A percentile compares a stretch with the other conserved stretches of the same genome.
Conservation (phyloP, 495 filamentous ascomycete genomes). For the Gamarada debralockiae region DNA sequence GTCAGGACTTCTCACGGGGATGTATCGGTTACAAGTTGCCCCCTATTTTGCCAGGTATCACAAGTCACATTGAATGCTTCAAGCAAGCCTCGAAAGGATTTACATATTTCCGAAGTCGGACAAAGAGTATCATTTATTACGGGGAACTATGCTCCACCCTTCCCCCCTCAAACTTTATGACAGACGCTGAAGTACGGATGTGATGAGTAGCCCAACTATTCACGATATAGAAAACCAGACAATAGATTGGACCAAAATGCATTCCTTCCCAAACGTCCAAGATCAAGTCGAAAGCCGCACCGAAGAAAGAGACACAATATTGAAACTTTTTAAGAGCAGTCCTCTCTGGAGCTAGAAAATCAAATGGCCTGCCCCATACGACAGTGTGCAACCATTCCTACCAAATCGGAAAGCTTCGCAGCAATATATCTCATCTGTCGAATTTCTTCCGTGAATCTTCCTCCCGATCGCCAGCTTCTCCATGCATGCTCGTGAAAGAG, state of each 20-base stretch:
- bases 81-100: neutral
- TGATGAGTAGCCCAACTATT: slow-evolving; percentile 2
- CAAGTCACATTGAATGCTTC: neutral
- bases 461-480: neutral
- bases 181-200: slow-evolving; percentile 22
- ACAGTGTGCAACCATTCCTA: neutral
- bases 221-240: slow-evolving; percentile 1
- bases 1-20: neutral
- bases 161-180: slow-evolving; percentile 8
- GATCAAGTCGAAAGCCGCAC: neutral
- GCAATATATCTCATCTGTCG: slow-evolving; percentile 19
- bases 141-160: slow-evolving; percentile 14
- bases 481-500: slow-evolving; percentile 17
- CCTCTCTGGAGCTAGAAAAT: slow-evolving; percentile 7
- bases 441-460: slow-evolving; percentile 15
- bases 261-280: neutral
- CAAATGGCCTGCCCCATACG: slow-evolving; percentile 3
- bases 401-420: slow-evolving; percentile 18
- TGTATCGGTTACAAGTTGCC: too few species aligned
- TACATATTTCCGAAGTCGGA: neutral
- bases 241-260: slow-evolving; percentile 16
- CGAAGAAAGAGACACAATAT: slow-evolving; percentile 11
- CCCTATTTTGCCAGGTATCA: too few species aligned
- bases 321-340: slow-evolving; percentile 15
- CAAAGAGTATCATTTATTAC: slow-evolving; percentile 23